phyloP scores from a whole-genome alignment of 371 early-diverging fungal genomes.

The Rhizomucor miehei region DNA sequence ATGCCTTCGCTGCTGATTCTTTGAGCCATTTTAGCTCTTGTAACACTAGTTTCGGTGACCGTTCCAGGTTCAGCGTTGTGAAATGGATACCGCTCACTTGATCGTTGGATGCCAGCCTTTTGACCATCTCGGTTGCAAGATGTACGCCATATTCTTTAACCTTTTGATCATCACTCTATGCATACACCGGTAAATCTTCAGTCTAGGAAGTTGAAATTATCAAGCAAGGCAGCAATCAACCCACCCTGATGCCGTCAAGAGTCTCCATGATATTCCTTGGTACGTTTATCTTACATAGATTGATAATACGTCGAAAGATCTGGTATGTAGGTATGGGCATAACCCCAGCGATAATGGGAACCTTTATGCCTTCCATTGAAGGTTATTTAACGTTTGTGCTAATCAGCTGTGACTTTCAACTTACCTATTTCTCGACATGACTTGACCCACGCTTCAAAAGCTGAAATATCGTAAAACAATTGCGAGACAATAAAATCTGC shows the following conservation, averaged over 20 bases:
- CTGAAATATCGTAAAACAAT: constrained; percentile 83
- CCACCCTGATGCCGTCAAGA: constrained; percentile 79
- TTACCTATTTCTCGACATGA: constrained; percentile 60
- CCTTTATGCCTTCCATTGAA: constrained; percentile 60
- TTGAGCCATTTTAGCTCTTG: constrained; percentile 46
- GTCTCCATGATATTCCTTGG: constrained; percentile 64
- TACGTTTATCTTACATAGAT: constrained; percentile 77
- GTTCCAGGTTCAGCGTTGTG: constrained; percentile 88
- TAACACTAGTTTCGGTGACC: constrained; percentile 81
- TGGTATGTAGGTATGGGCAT: constrained; percentile 93
- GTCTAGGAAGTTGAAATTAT: too few species aligned
- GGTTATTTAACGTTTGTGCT: too few species aligned
- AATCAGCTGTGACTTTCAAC: too few species aligned
- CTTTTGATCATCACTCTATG: constrained; percentile 83
- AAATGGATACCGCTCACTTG: constrained; percentile 71
- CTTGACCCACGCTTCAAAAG: constrained; percentile 75
- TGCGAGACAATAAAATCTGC: constrained; percentile 96
- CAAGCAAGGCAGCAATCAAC: too few species aligned
- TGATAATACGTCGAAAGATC: constrained; percentile 86
- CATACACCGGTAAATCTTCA: background rate
- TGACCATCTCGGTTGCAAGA: constrained; percentile 71
- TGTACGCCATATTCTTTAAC: constrained; percentile 91
- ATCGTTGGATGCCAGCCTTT: constrained; percentile 46
- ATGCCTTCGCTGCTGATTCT: background rate
- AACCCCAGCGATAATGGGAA: constrained; percentile 92